Evolutionary conservation across 2,329 filamentous ascomycete species (phyloP).

Genomic region (Botrytis elliptica): DNA sequence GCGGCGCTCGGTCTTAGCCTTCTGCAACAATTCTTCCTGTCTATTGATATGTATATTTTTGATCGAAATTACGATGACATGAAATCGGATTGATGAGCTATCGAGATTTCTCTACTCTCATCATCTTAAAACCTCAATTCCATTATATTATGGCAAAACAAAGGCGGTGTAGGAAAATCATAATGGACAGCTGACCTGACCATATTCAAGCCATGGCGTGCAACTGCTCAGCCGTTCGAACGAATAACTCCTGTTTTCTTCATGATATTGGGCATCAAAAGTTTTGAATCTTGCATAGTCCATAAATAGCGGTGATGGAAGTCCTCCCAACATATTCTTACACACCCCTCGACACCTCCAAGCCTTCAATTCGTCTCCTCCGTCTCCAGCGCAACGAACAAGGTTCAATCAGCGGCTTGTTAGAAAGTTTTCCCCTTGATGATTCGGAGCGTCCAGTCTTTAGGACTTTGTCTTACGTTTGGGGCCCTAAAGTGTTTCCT

Average conservation of each 20-base stretch:
- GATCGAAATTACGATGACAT: not conserved
- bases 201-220: not conserved
- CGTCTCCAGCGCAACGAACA: conserved; percentile 3
- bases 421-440: conserved; percentile 5
- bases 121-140: not conserved
- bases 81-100: not conserved
- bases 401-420: conserved; percentile 17
- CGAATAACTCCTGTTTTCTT: not conserved
- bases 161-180: not conserved
- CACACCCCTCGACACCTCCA: conserved; percentile 16
- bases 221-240: not conserved
- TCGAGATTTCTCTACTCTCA: not conserved
- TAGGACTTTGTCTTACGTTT: not conserved
- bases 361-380: conserved; percentile 17
- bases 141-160: not conserved
- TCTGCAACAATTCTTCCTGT: not conserved
- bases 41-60: not conserved
- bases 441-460: not conserved
- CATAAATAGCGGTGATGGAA: not conserved
- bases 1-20: not conserved
- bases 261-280: not conserved
- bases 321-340: conserved; percentile 14
- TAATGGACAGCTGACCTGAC: not conserved
- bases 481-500: not conserved
- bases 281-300: not conserved